These are phyloP conservation scores for Mucor circinelloides DNA, from an alignment of 371 early-diverging fungal genomes.

Conservation along the genomic window DNA sequence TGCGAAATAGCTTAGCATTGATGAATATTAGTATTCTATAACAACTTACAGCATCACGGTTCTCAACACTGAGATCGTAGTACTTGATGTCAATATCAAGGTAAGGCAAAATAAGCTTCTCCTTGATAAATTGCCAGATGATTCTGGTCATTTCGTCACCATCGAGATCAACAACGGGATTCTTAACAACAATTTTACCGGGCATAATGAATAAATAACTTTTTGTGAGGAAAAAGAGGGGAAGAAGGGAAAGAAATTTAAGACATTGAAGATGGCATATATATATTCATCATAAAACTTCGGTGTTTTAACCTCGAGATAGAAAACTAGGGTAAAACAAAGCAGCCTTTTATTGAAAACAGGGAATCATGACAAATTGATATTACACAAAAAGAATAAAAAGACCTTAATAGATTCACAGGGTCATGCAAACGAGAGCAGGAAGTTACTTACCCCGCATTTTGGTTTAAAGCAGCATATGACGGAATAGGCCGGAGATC, in stretches of 20 bases:
- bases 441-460: slow-evolving; percentile 14
- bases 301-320: not conserved
- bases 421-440: slow-evolving; percentile 10
- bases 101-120: slow-evolving; percentile 92
- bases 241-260: slow-evolving; percentile 1
- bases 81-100: slow-evolving; percentile 93
- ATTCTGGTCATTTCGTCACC: slow-evolving; percentile 98
- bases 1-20: not conserved
- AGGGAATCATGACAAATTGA: slow-evolving; percentile 16
- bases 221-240: not conserved
- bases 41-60: slow-evolving; percentile 80
- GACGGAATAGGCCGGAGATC: slow-evolving; percentile 22
- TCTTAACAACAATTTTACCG: slow-evolving; percentile 68
- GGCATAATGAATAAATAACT: slow-evolving; percentile 10
- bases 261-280: not conserved
- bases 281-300: not conserved
- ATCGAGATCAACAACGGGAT: slow-evolving; percentile 93
- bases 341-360: not conserved
- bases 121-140: slow-evolving; percentile 93
- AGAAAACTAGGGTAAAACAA: slow-evolving; percentile 5
- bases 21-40: not conserved
- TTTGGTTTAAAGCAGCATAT: not conserved
- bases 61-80: slow-evolving; percentile 90
- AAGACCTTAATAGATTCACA: not conserved
- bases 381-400: slow-evolving; percentile 7